A percentile compares a stretch with the other conserved stretches of the same genome.
These are phyloP conservation scores for Mycosarcoma mackinlayi DNA, from an alignment of 1,284 basidiomycete genomes.

Conservation along the genomic window DNA sequence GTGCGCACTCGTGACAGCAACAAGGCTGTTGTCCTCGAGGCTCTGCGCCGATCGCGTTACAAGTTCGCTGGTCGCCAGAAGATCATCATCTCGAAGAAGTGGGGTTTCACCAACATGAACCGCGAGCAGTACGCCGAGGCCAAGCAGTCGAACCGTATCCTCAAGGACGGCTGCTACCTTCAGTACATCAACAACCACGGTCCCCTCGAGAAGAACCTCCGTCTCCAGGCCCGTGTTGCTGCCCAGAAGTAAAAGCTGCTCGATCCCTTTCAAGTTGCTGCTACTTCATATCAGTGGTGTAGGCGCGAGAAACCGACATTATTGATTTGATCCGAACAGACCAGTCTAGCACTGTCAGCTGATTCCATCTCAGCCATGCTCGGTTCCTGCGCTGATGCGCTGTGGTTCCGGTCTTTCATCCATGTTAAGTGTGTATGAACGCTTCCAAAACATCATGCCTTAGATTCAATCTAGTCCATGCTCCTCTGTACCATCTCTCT, in stretches of 20 bases:
- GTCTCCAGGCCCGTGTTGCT: conserved; percentile 65
- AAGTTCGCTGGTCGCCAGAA: conserved; percentile 99
- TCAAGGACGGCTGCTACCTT: conserved; percentile 67
- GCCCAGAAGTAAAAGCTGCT: conserved; percentile 61
- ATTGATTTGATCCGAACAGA: background rate
- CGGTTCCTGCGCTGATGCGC: conserved; percentile 22
- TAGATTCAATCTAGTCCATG: conserved; percentile 36
- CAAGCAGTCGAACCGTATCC: conserved; percentile 76
- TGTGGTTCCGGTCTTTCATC: conserved; percentile 19
- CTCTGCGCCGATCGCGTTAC: conserved; percentile 86
- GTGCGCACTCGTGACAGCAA: conserved; percentile 92
- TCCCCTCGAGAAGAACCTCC: conserved; percentile 64
- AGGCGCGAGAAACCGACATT: conserved; percentile 6
- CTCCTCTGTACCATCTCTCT: conserved; percentile 31
- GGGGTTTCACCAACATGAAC: conserved; percentile 93
- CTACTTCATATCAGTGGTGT: conserved; percentile 22
- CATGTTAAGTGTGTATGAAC: conserved; percentile 13
- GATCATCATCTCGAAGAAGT: conserved; percentile 81
- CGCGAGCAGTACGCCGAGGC: conserved; percentile 88
- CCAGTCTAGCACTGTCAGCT: background rate
- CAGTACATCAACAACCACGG: conserved; percentile 68
- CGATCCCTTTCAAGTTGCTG: background rate
- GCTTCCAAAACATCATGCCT: conserved; percentile 25
- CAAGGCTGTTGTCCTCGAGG: conserved; percentile 91
- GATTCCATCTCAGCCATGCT: background rate